Evolutionary conservation across 176 grass and related monocot species (phyloP).

Genomic region (Calamus simplicifolius): DNA sequence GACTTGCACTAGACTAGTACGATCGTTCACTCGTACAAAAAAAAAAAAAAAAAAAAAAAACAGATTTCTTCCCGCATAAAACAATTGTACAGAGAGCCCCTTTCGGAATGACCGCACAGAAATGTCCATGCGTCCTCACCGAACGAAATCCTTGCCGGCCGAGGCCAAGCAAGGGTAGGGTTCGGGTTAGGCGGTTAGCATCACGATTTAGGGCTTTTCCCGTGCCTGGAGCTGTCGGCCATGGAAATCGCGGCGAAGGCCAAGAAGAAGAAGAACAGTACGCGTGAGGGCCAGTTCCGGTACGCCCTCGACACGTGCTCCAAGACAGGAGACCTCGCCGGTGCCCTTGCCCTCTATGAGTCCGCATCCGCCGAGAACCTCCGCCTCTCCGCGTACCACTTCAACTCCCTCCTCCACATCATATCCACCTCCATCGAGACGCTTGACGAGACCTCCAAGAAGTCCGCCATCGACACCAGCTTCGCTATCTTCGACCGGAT

Average conservation of each 20-base stretch:
- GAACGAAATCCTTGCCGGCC: too few relatives aligned
- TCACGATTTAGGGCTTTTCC: too few relatives aligned
- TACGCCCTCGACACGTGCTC: constrained; percentile 8
- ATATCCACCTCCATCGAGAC: constrained; percentile 12
- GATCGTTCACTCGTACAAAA: too few relatives aligned
- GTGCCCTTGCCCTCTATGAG: constrained; percentile 15
- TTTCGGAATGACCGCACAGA: too few relatives aligned
- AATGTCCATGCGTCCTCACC: too few relatives aligned
- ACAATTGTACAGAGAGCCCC: too few relatives aligned
- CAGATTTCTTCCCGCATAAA: too few relatives aligned
- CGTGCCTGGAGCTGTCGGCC: neutral
- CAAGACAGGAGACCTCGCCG: constrained; percentile 25
- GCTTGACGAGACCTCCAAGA: constrained; percentile 8
- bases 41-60: too few relatives aligned
- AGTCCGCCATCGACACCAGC: constrained; percentile 13
- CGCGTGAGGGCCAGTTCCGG: constrained; percentile 10
- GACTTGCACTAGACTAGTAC: too few relatives aligned
- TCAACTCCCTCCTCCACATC: constrained; percentile 66
- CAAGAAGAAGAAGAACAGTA: constrained; percentile 3
- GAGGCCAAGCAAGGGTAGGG: too few relatives aligned
- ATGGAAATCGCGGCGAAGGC: neutral
- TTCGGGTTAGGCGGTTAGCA: too few relatives aligned
- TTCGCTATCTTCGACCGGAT: constrained; percentile 35
- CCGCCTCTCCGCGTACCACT: constrained; percentile 59
- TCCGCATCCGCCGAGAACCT: neutral